A percentile compares a stretch with the other conserved stretches of the same genome.
Conservation (phyloP, 192 early-diverging fungal genomes). For the Borealophlyctis nickersoniae region DNA sequence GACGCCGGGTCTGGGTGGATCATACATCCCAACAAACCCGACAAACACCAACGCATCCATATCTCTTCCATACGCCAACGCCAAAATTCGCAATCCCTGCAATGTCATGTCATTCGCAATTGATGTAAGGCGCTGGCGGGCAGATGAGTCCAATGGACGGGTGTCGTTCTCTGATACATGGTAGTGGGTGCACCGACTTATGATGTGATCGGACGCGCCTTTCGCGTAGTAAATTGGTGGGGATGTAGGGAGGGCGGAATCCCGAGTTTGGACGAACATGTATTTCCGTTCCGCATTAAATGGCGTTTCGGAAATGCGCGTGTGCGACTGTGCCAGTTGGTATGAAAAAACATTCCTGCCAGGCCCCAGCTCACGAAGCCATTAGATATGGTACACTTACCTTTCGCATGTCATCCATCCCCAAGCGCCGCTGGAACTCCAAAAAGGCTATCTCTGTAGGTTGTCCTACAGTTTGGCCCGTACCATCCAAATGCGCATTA, state of each 20-base stretch:
- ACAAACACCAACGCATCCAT: constrained; percentile 65
- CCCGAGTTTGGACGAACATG: constrained; percentile 74
- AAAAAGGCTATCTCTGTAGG: constrained; percentile 93
- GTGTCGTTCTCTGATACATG: constrained; percentile 49
- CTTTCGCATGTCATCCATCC: constrained; percentile 71
- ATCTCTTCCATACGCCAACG: constrained; percentile 68
- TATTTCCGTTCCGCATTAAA: constrained; percentile 93
- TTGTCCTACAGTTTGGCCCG: constrained; percentile 78
- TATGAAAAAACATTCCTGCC: no score
- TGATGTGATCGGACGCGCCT: constrained; percentile 79
- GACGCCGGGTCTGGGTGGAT: constrained; percentile 83
- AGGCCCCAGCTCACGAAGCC: no score
- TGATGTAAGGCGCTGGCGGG: constrained; percentile 54
- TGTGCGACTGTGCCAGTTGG: constrained; percentile 6
- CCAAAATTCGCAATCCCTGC: constrained; percentile 83
- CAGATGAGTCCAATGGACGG: constrained; percentile 49
- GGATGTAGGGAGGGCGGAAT: constrained; percentile 31
- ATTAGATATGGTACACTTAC: no score
- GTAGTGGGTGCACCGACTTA: constrained; percentile 69
- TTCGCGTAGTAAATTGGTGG: constrained; percentile 64
- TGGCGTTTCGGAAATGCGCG: constrained; percentile 73
- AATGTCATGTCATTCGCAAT: constrained; percentile 68
- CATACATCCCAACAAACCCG: constrained; percentile 86
- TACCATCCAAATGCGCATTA: constrained; percentile 74
- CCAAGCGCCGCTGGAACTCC: constrained; percentile 56